phyloP scores from a whole-genome alignment of 1,284 basidiomycete species.

The Ceratobasidium theobromae region DNA sequence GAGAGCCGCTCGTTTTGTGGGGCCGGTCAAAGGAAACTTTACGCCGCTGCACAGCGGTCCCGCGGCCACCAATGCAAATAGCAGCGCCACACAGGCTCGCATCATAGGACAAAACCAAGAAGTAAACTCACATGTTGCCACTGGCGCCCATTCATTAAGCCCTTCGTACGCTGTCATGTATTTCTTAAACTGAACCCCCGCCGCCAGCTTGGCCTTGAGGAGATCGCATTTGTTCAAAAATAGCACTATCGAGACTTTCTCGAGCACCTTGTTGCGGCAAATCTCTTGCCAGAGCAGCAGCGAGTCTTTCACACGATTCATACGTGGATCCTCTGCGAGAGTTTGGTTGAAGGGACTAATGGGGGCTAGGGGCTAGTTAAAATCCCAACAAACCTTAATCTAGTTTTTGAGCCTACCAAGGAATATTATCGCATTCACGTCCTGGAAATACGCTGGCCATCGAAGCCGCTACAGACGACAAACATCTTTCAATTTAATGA shows the following conservation, averaged over 20 bases:
- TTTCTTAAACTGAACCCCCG: slow-evolving; percentile 32
- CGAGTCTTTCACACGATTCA: slow-evolving; percentile 52
- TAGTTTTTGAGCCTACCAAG: slow-evolving; percentile 42
- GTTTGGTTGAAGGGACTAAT: slow-evolving; percentile 85
- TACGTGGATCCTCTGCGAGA: slow-evolving; percentile 73
- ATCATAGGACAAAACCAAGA: neutral
- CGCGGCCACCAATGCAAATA: too few relatives aligned
- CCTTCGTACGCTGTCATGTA: slow-evolving; percentile 25
- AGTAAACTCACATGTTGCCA: slow-evolving; percentile 25
- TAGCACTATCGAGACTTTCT: slow-evolving; percentile 33
- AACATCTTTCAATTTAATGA: neutral
- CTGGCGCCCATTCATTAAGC: slow-evolving; percentile 18
- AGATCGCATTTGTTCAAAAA: slow-evolving; percentile 36
- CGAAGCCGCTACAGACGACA: slow-evolving; percentile 33
- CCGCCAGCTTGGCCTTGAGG: slow-evolving; percentile 34
- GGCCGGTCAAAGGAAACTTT: too few relatives aligned
- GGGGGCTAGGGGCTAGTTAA: slow-evolving; percentile 50
- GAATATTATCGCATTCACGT: slow-evolving; percentile 57
- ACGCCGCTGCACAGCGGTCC: too few relatives aligned
- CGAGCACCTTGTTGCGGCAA: slow-evolving; percentile 34
- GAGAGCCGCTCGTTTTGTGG: too few relatives aligned
- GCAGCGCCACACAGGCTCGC: neutral
- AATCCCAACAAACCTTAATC: neutral
- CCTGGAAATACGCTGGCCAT: slow-evolving; percentile 37
- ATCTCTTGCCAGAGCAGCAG: slow-evolving; percentile 34